Evolutionary conservation across 1,284 basidiomycete genomes (phyloP).

Genomic region (Schizophyllum amplum): DNA sequence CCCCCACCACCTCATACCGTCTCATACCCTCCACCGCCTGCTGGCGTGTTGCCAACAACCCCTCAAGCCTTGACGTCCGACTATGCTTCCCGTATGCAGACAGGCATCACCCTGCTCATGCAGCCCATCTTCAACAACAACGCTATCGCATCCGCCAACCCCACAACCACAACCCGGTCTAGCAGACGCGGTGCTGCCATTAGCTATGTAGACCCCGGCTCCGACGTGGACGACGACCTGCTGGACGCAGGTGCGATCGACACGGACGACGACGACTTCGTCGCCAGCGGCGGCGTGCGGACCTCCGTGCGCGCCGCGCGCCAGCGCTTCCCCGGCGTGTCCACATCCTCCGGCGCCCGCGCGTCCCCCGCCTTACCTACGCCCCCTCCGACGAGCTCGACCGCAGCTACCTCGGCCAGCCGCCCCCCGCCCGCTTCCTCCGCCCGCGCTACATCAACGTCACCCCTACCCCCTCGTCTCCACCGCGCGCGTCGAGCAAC

Average conservation of each 20-base stretch:
- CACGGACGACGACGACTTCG: slow-evolving; percentile 63
- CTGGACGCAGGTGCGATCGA: slow-evolving; percentile 73
- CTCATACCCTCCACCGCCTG: slow-evolving; percentile 28
- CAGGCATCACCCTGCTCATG: slow-evolving; percentile 83
- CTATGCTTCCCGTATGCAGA: slow-evolving; percentile 88
- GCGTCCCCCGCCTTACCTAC: slow-evolving; percentile 21
- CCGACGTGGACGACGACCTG: slow-evolving; percentile 58
- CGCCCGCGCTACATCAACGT: slow-evolving; percentile 46
- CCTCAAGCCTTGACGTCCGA: slow-evolving; percentile 77
- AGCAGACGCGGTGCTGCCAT: slow-evolving; percentile 60
- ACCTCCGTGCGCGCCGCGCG: slow-evolving; percentile 28
- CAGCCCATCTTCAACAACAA: slow-evolving; percentile 71
- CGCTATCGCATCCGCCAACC: slow-evolving; percentile 31
- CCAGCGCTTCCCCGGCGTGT: slow-evolving; percentile 23
- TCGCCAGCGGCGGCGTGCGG: slow-evolving; percentile 34
- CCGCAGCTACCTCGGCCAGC: slow-evolving; percentile 83
- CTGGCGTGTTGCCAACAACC: slow-evolving; percentile 45
- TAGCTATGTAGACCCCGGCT: slow-evolving; percentile 85
- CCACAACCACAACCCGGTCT: slow-evolving; percentile 35
- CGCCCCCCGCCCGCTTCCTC: slow-evolving; percentile 79
- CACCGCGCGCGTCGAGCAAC: slow-evolving; percentile 57
- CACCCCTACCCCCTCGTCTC: slow-evolving; percentile 45
- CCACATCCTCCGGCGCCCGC: slow-evolving; percentile 22
- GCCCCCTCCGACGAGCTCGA: slow-evolving; percentile 51
- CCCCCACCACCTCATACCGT: slow-evolving; percentile 23